These are phyloP conservation scores for Eimeria acervulina DNA, from an alignment of 169 alveolate genomes.

Conservation along the genomic window DNA sequence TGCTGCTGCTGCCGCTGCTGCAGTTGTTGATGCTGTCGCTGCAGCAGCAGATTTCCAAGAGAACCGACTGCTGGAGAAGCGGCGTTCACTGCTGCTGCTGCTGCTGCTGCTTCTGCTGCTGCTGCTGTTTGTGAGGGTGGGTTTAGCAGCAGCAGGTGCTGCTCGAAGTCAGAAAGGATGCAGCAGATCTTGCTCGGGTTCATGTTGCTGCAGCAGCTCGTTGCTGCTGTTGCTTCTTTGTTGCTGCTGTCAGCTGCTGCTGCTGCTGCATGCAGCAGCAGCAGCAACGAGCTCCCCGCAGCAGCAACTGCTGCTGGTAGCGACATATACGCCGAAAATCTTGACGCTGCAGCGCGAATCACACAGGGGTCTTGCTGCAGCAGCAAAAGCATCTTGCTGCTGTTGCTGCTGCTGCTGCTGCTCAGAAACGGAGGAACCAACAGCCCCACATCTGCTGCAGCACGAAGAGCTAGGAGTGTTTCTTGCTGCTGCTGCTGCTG, in stretches of 20 bases:
- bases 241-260: slow-evolving; percentile 9
- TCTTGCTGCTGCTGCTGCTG: slow-evolving; percentile 76
- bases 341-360: slow-evolving; percentile 11
- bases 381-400: background rate
- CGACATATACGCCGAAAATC: background rate
- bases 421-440: slow-evolving; percentile 11
- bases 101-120: slow-evolving; percentile 58
- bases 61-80: background rate
- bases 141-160: slow-evolving; percentile 66
- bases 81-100: slow-evolving; percentile 18
- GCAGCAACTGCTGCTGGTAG: slow-evolving; percentile 67
- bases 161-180: slow-evolving; percentile 36
- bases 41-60: background rate
- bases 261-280: slow-evolving; percentile 72
- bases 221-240: slow-evolving; percentile 19
- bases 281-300: slow-evolving; percentile 50
- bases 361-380: slow-evolving; percentile 47
- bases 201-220: background rate
- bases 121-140: slow-evolving; percentile 6
- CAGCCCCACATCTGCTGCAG: slow-evolving; percentile 52
- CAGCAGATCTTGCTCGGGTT: background rate
- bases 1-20: slow-evolving; percentile 70
- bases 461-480: background rate
- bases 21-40: slow-evolving; percentile 6
- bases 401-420: slow-evolving; percentile 39